Conservation (phyloP, 768 basidiomycete species). For the Leccinellum albellum region DNA sequence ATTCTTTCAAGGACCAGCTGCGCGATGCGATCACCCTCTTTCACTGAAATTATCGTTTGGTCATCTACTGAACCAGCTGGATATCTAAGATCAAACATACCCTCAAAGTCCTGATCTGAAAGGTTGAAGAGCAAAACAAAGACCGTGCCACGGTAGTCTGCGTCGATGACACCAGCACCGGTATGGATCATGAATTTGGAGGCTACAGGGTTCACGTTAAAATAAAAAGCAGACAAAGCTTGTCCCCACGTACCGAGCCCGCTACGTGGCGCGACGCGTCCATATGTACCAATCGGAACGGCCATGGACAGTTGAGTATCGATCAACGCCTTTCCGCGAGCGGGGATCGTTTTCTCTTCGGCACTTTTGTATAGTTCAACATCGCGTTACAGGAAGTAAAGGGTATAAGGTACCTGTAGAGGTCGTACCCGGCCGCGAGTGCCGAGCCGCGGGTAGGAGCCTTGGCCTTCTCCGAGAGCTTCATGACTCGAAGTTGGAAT, state of each 20-base stretch:
- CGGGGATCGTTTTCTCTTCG: slow-evolving; percentile 78
- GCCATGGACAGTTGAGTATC: slow-evolving; percentile 92
- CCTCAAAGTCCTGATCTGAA: slow-evolving; percentile 84
- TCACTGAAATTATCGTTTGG: slow-evolving; percentile 46
- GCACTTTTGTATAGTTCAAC: slow-evolving; percentile 49
- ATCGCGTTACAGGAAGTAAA: background rate
- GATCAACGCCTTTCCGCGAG: slow-evolving; percentile 86
- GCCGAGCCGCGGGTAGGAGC: slow-evolving; percentile 84
- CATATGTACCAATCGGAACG: slow-evolving; percentile 91
- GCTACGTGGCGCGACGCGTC: slow-evolving; percentile 92
- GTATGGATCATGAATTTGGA: slow-evolving; percentile 98
- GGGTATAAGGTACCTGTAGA: slow-evolving; percentile 64
- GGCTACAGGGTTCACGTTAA: slow-evolving; percentile 44
- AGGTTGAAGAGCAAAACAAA: slow-evolving; percentile 93
- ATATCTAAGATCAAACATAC: slow-evolving; percentile 35
- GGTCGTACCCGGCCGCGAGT: slow-evolving; percentile 90
- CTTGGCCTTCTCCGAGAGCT: slow-evolving; percentile 75
- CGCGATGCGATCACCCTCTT: slow-evolving; percentile 92
- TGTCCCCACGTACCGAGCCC: slow-evolving; percentile 70
- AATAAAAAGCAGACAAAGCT: background rate
- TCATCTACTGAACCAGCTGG: background rate
- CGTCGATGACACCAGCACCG: slow-evolving; percentile 95
- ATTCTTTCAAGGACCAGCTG: slow-evolving; percentile 93
- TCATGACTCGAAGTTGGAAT: slow-evolving; percentile 73
- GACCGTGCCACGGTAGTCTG: slow-evolving; percentile 90